Conservation (phyloP, 352 stramenopile species). For the Globisporangium perplexum region DNA sequence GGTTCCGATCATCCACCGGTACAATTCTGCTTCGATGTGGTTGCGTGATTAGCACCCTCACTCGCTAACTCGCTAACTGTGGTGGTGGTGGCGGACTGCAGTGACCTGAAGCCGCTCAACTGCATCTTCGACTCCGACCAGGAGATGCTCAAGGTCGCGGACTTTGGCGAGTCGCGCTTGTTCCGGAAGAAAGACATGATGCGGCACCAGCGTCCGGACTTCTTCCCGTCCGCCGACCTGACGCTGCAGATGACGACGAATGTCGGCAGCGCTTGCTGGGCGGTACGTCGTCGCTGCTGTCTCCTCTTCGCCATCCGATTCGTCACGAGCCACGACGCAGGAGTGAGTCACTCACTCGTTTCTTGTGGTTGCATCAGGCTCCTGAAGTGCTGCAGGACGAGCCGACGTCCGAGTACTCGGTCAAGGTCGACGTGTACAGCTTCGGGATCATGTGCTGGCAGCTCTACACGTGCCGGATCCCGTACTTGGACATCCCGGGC, state of each 20-base stretch:
- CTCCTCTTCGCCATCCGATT: not conserved
- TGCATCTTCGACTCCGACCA: conserved; percentile 77
- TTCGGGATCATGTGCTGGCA: conserved; percentile 86
- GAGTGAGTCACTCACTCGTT: not conserved
- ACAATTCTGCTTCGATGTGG: not conserved
- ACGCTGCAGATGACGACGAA: conserved; percentile 81
- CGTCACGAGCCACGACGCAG: no score
- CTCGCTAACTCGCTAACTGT: not conserved
- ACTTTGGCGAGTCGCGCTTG: conserved; percentile 73
- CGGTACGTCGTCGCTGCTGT: conserved; percentile 17
- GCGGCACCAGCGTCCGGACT: conserved; percentile 31
- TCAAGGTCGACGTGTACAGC: conserved; percentile 85
- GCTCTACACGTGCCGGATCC: conserved; percentile 63
- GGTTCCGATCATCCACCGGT: conserved; percentile 75
- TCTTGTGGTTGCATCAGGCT: conserved; percentile 14
- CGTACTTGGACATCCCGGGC: conserved; percentile 73
- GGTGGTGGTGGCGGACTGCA: conserved; percentile 5
- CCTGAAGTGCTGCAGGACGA: conserved; percentile 72
- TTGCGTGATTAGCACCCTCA: not conserved
- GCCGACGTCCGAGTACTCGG: conserved; percentile 58
- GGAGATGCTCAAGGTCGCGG: conserved; percentile 74
- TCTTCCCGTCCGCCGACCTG: conserved; percentile 56
- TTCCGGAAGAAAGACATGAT: conserved; percentile 59
- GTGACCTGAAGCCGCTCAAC: conserved; percentile 75
- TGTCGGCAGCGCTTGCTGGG: conserved; percentile 77